Conservation (phyloP, 257 asterid genomes). For the Solanum ahanhuiri region DNA sequence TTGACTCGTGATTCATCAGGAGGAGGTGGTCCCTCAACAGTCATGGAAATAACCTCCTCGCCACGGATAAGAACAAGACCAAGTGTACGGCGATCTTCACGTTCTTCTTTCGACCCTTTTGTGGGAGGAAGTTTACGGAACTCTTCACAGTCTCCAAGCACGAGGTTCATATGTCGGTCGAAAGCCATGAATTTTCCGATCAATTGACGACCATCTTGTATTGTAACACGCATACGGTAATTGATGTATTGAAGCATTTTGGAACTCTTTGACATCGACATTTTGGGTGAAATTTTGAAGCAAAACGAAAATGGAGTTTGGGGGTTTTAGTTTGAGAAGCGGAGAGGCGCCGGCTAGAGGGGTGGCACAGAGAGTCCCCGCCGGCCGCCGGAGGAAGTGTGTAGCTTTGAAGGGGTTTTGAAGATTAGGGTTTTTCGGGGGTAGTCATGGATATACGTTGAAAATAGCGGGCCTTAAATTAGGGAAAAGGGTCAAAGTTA, state of each 20-base stretch:
- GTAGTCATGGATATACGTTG: neutral
- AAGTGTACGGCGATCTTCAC: slow-evolving; percentile 87
- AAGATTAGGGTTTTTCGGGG: neutral
- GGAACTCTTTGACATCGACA: slow-evolving; percentile 97
- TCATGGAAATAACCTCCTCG: slow-evolving; percentile 83
- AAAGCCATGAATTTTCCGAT: slow-evolving; percentile 94
- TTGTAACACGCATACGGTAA: slow-evolving; percentile 91
- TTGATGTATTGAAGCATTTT: slow-evolving; percentile 92
- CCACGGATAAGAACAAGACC: slow-evolving; percentile 91
- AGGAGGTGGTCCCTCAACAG: slow-evolving; percentile 96
- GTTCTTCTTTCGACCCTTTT: slow-evolving; percentile 73
- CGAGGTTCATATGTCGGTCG: slow-evolving; percentile 93
- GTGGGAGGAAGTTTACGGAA: slow-evolving; percentile 76
- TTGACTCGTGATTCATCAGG: slow-evolving; percentile 81
- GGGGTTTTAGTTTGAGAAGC: neutral
- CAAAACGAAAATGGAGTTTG: slow-evolving; percentile 19
- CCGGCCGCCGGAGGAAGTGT: neutral
- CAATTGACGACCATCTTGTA: slow-evolving; percentile 86
- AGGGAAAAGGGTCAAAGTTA: no score
- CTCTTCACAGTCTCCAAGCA: slow-evolving; percentile 93
- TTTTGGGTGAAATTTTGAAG: slow-evolving; percentile 15
- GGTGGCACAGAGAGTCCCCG: neutral
- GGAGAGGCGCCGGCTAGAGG: neutral
- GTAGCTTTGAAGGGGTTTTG: neutral
- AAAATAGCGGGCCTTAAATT: neutral